Conservation (phyloP, 2,329 filamentous ascomycete genomes). For the Lasiodiplodia gonubiensis region DNA sequence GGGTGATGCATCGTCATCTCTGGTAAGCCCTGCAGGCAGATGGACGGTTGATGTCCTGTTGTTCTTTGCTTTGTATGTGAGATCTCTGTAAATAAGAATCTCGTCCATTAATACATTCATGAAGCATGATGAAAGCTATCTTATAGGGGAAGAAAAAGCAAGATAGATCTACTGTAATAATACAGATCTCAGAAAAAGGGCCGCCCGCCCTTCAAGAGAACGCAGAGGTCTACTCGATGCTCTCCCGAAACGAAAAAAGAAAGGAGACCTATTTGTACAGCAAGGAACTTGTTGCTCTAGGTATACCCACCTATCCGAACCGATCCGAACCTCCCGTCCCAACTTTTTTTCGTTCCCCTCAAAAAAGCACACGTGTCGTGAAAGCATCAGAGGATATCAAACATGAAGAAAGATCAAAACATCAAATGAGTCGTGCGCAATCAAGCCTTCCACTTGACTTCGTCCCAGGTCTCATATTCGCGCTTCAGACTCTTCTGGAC, state of each 20-base stretch:
- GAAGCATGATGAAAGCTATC: not conserved
- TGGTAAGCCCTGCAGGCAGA: not conserved
- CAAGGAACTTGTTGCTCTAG: not conserved
- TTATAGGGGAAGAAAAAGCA: not conserved
- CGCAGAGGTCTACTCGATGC: constrained; percentile 2
- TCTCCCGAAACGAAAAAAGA: not conserved
- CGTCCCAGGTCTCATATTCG: constrained; percentile 45
- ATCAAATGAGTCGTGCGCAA: not conserved
- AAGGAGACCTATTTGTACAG: not conserved
- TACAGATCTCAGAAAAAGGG: not conserved
- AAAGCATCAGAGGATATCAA: constrained; percentile 20
- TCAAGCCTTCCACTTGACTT: constrained; percentile 46
- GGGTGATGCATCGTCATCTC: not conserved
- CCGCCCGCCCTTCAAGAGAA: not conserved
- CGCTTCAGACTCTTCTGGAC: constrained; percentile 47
- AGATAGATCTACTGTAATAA: not conserved
- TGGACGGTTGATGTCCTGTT: too few relatives aligned
- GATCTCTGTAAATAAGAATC: not conserved
- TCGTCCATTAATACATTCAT: not conserved
- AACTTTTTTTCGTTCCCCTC: not conserved
- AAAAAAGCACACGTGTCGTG: constrained; percentile 15
- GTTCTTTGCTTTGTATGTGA: too few relatives aligned
- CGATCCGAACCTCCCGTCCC: not conserved
- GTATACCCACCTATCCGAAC: not conserved
- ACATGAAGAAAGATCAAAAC: not conserved